Base-by-base conservation (phyloP, 2,329 filamentous ascomycete species). In the Clarireedia sp. region DNA sequence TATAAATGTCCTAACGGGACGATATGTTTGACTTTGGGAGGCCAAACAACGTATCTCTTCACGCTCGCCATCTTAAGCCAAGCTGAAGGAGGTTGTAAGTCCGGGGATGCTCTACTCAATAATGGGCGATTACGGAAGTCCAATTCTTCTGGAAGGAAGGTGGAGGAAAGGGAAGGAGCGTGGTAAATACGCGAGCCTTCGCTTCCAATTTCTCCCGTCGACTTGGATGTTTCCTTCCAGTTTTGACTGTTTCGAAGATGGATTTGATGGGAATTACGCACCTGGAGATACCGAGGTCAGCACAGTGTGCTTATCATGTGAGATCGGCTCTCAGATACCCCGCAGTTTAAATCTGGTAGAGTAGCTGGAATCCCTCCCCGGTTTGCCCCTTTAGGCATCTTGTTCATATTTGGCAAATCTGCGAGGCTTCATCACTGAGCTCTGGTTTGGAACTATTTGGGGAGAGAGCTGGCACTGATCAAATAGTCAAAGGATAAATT, bases 1-100 rank as follows among this genome's bases (percentile, higher is more conserved):
- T 56, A 53, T 37, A 61, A 23, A 38, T 55, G 26, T 1, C 60
- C 60, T 21, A 62, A 10, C 33, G 43, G 51, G 9, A 54, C 44
- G 26, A 54, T 5, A 48, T 54, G 44, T 23, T 54, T 54, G 21
- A 56, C 19, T 2, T 53, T 43, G 2, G 48, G 54, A 9, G 54
- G 54, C 54, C 54, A 56, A n/a, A 33, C 33, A 33, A 56, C 54
- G 23, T 54, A 48, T 17, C 38, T 37, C 12, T 26, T 21, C 12
- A 48, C 38, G 14, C n/a, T 4, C 16, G 16, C 38, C 17, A 41
- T 41, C 38, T 41, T n/a, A 5, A 41, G 17, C 16, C 16, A 41
- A 41, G 7, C 10, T 3, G 17, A 19, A 19, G 7, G 5, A n/a
- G 38, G 17, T n/a, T 41, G 17, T n/a, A 8, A 14, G 37, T 38